Evolutionary conservation across 345 rosid species (phyloP).

Genomic region (Gossypium australe): DNA sequence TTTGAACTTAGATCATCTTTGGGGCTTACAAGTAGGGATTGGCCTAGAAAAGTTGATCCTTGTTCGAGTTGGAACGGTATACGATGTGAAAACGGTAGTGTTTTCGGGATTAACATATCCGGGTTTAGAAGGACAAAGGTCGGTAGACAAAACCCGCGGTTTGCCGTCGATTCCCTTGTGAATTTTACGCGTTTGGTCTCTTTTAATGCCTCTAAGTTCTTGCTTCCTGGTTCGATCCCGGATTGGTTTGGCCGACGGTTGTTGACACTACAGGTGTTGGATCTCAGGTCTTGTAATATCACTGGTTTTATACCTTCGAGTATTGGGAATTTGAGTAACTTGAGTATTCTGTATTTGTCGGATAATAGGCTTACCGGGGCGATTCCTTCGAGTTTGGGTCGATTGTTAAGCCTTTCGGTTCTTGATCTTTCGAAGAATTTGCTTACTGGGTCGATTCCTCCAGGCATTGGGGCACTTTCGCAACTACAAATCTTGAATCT

Average conservation of each 20-base stretch:
- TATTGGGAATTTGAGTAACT: slow-evolving; percentile 63
- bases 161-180: slow-evolving; percentile 57
- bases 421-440: slow-evolving; percentile 68
- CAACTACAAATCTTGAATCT: slow-evolving; percentile 43
- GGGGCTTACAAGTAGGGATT: slow-evolving; percentile 76
- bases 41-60: slow-evolving; percentile 88
- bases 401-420: slow-evolving; percentile 40
- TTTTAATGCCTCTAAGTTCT: slow-evolving; percentile 74
- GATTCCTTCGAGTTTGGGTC: slow-evolving; percentile 61
- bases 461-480: no score
- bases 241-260: slow-evolving; percentile 63
- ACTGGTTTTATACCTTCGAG: slow-evolving; percentile 55
- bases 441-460: slow-evolving; percentile 56
- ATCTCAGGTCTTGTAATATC: slow-evolving; percentile 71
- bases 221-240: slow-evolving; percentile 74
- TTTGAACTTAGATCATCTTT: slow-evolving; percentile 78
- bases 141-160: slow-evolving; percentile 71
- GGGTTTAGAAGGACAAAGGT: slow-evolving; percentile 78
- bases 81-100: slow-evolving; percentile 56
- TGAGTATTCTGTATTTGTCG: slow-evolving; percentile 51
- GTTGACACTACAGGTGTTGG: slow-evolving; percentile 55
- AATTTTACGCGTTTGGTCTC: slow-evolving; percentile 58
- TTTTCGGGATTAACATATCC: slow-evolving; percentile 64
- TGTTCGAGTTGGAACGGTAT: slow-evolving; percentile 71
- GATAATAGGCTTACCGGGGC: slow-evolving; percentile 50